Conservation (phyloP, 371 early-diverging fungal genomes). For the Actinomucor elegans region DNA sequence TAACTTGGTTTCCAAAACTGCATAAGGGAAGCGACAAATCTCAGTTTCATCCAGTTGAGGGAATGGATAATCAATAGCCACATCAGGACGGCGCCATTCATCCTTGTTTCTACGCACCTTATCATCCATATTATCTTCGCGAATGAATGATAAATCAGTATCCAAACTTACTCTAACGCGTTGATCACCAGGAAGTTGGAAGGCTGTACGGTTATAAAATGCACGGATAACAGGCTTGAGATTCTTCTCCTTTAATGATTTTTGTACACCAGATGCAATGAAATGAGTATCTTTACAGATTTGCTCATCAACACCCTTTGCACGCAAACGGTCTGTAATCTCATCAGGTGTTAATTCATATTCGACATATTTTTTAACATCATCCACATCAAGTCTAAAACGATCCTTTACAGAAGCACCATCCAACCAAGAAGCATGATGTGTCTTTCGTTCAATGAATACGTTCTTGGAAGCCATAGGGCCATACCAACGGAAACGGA, state of each 20-base stretch:
- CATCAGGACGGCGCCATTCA: constrained; percentile 93
- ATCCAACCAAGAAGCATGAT: constrained; percentile 96
- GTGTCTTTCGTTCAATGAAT: constrained; percentile 99
- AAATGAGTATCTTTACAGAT: constrained; percentile 27
- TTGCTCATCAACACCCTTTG: constrained; percentile 64
- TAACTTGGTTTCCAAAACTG: constrained; percentile 96
- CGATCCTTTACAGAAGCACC: constrained; percentile 80
- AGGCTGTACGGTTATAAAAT: constrained; percentile 97
- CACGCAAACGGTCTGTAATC: constrained; percentile 78
- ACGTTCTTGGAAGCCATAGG: constrained; percentile 59
- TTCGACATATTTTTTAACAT: constrained; percentile 50
- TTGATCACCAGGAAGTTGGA: constrained; percentile 97
- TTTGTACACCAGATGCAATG: constrained; percentile 69
- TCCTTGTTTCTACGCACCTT: constrained; percentile 59
- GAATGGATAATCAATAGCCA: constrained; percentile 88
- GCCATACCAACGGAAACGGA: constrained; percentile 92
- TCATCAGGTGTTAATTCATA: constrained; percentile 91
- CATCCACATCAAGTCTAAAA: constrained; percentile 49
- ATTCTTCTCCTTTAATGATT: constrained; percentile 68
- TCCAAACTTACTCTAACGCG: constrained; percentile 97
- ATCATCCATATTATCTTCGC: constrained; percentile 84
- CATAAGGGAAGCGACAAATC: constrained; percentile 92
- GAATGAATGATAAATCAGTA: constrained; percentile 95
- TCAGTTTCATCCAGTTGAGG: constrained; percentile 68
- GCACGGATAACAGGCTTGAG: constrained; percentile 88